Conservation (phyloP, 331 rosid species). For the Pyrus hybrid region DNA sequence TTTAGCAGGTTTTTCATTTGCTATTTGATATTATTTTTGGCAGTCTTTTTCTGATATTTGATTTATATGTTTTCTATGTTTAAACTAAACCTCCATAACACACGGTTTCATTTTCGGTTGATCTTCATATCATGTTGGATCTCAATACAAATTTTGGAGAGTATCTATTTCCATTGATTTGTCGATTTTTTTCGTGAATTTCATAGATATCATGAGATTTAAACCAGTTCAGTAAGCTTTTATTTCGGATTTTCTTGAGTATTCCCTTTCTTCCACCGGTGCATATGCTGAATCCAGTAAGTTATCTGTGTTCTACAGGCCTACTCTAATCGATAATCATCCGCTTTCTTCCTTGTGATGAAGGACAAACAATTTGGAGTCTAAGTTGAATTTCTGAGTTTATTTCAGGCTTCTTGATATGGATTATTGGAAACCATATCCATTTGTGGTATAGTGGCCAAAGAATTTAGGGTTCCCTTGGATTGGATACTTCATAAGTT, state of each 20-base stretch:
- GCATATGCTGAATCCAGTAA: no score
- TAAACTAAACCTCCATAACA: not conserved
- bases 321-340: no score
- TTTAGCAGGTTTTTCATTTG: not conserved
- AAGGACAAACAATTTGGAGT: no score
- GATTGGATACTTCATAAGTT: not conserved
- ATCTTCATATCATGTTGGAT: not conserved
- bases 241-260: not conserved
- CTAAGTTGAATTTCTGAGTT: not conserved
- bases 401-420: not conserved
- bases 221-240: not conserved
- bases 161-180: not conserved
- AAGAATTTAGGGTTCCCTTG: not conserved
- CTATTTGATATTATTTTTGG: conserved; percentile 1
- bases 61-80: not conserved
- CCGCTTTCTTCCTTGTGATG: no score
- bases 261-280: no score
- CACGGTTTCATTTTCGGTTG: not conserved
- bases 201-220: not conserved
- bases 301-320: no score
- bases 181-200: not conserved
- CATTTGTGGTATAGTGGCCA: not conserved
- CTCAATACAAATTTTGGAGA: not conserved
- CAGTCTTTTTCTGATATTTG: not conserved
- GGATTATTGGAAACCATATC: not conserved